These are phyloP conservation scores for Ilyonectria mors-panacis DNA, from an alignment of 2,329 filamentous ascomycete genomes.

Conservation along the genomic window DNA sequence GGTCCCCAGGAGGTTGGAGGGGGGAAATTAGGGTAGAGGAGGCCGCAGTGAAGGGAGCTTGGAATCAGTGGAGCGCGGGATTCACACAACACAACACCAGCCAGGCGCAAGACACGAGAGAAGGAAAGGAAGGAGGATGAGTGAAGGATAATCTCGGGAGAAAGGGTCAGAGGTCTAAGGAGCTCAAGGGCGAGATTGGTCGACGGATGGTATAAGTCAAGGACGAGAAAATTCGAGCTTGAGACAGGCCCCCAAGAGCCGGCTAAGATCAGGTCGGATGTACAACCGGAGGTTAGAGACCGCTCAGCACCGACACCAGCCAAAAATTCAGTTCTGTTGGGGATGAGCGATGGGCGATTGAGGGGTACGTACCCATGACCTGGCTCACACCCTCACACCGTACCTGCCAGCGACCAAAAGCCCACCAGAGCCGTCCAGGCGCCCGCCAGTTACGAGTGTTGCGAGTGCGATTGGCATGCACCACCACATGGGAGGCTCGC, in stretches of 20 bases:
- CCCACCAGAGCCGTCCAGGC: slow-evolving; percentile 9
- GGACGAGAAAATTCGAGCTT: slow-evolving; percentile 46
- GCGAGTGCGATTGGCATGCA: slow-evolving; percentile 46
- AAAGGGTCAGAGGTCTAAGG: slow-evolving; percentile 44
- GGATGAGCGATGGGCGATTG: slow-evolving; percentile 50
- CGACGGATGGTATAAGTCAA: slow-evolving; percentile 50
- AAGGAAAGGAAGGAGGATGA: slow-evolving; percentile 41
- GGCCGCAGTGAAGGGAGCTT: slow-evolving; percentile 41
- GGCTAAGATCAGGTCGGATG: slow-evolving; percentile 42
- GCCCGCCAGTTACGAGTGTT: slow-evolving; percentile 42
- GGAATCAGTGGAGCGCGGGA: slow-evolving; percentile 44
- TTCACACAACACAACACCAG: slow-evolving; percentile 49
- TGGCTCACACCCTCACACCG: slow-evolving; percentile 30
- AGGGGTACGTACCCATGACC: slow-evolving; percentile 49
- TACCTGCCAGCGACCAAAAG: slow-evolving; percentile 9
- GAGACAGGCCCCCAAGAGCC: slow-evolving; percentile 38
- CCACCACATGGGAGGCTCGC: slow-evolving; percentile 46
- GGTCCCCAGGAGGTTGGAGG: slow-evolving; percentile 47
- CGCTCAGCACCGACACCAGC: slow-evolving; percentile 48
- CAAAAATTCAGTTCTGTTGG: slow-evolving; percentile 61
- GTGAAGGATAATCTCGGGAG: slow-evolving; percentile 50
- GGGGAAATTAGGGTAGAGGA: slow-evolving; percentile 44
- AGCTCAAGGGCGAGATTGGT: slow-evolving; percentile 43
- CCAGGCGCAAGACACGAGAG: slow-evolving; percentile 41
- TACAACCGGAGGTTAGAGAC: slow-evolving; percentile 42